A percentile compares a stretch with the other conserved stretches of the same genome.
These are phyloP conservation scores for Nidula niveotomentosa DNA, from an alignment of 1,284 basidiomycete species.

Conservation along the genomic window DNA sequence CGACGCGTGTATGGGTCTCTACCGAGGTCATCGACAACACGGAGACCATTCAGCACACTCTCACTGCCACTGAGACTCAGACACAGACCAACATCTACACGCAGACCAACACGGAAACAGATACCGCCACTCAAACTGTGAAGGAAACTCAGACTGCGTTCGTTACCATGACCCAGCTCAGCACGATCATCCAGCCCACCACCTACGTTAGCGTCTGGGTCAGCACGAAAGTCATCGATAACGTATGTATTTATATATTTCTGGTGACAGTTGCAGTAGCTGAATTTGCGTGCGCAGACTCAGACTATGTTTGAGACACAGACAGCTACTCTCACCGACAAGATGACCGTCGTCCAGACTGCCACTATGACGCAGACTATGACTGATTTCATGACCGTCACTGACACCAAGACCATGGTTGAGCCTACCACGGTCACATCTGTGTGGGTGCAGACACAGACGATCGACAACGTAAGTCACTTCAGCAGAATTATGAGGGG, in stretches of 20 bases:
- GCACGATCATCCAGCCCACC: conserved; percentile 48
- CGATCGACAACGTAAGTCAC: conserved; percentile 38
- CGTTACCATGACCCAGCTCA: conserved; percentile 42
- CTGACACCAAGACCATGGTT: conserved; percentile 38
- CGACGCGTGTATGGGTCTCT: conserved; percentile 63
- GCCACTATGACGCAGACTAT: conserved; percentile 41
- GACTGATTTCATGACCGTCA: conserved; percentile 45
- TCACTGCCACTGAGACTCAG: conserved; percentile 59
- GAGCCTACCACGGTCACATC: conserved; percentile 44
- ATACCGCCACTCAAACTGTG: conserved; percentile 42
- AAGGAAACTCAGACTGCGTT: conserved; percentile 40
- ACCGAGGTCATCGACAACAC: conserved; percentile 64
- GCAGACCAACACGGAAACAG: conserved; percentile 46
- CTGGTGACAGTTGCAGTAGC: background rate
- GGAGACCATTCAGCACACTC: conserved; percentile 51
- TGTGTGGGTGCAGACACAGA: conserved; percentile 39
- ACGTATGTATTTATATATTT: conserved; percentile 34
- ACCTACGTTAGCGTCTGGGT: conserved; percentile 56
- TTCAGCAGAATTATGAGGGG: too few species aligned
- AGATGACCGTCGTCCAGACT: conserved; percentile 38
- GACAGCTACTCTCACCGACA: conserved; percentile 45
- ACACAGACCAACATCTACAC: conserved; percentile 57
- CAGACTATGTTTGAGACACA: conserved; percentile 48
- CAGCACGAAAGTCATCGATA: conserved; percentile 58
- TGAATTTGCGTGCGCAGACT: conserved; percentile 32